phyloP scores from a whole-genome alignment of 2,329 filamentous ascomycete species.

The Arthrobotrys megalospora region DNA sequence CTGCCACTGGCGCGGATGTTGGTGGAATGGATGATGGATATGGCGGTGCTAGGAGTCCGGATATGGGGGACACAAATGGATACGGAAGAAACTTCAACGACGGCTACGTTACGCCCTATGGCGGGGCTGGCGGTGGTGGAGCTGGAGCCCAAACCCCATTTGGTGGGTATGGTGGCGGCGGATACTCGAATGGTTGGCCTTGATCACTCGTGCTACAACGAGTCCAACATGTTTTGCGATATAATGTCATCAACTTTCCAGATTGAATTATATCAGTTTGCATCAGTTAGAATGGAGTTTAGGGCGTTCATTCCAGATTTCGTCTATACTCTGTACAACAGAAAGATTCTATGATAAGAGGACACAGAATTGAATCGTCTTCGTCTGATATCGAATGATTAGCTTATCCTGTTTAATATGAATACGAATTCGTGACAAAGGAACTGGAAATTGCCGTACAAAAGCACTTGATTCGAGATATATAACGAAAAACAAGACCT shows the following conservation, averaged over 20 bases:
- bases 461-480: too few species aligned
- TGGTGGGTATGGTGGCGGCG: slow-evolving; percentile 54
- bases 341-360: slow-evolving; percentile 26
- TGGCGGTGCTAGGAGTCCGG: slow-evolving; percentile 57
- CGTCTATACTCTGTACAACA: slow-evolving; percentile 32
- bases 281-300: slow-evolving; percentile 42
- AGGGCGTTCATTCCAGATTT: slow-evolving; percentile 28
- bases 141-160: slow-evolving; percentile 56
- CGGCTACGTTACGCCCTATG: slow-evolving; percentile 64
- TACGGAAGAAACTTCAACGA: slow-evolving; percentile 61
- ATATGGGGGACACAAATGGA: slow-evolving; percentile 56
- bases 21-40: slow-evolving; percentile 64
- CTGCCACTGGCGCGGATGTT: slow-evolving; percentile 66
- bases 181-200: slow-evolving; percentile 59
- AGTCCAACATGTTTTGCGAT: slow-evolving; percentile 9
- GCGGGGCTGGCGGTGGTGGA: slow-evolving; percentile 61
- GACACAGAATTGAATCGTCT: neutral
- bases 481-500: too few species aligned
- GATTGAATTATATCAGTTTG: slow-evolving; percentile 26
- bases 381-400: neutral
- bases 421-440: too few species aligned
- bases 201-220: neutral
- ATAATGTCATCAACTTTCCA: slow-evolving; percentile 21
- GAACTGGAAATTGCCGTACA: too few species aligned
- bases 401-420: too few species aligned